Evolutionary conservation across 108 stramenopile species (phyloP).

Genomic region (Epithemia pelagica): DNA sequence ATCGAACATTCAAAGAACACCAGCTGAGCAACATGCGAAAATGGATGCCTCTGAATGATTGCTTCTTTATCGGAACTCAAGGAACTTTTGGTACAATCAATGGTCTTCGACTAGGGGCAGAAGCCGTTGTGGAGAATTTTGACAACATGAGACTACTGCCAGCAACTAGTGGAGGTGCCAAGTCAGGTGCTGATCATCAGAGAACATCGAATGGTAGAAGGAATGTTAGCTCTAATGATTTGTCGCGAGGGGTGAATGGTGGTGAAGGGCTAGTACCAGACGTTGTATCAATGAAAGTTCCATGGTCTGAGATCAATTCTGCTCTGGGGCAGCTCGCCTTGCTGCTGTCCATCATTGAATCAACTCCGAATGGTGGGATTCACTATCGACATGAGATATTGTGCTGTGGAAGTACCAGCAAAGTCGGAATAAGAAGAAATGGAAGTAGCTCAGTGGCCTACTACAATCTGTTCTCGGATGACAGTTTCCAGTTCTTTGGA

Average conservation of each 20-base stretch:
- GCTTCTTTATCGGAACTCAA: slow-evolving; percentile 71
- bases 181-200: slow-evolving; percentile 7
- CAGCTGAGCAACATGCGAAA: slow-evolving; percentile 3
- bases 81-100: slow-evolving; percentile 84
- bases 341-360: slow-evolving; percentile 51
- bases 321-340: slow-evolving; percentile 68
- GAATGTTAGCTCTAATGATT: neutral
- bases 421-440: slow-evolving; percentile 48
- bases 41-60: slow-evolving; percentile 72
- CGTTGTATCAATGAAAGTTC: slow-evolving; percentile 24
- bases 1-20: neutral
- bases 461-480: slow-evolving; percentile 38
- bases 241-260: neutral
- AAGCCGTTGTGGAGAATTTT: slow-evolving; percentile 13
- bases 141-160: slow-evolving; percentile 2
- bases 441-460: slow-evolving; percentile 3
- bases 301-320: slow-evolving; percentile 81
- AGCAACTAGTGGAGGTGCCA: neutral
- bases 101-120: slow-evolving; percentile 59
- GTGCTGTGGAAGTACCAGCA: slow-evolving; percentile 64
- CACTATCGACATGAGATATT: slow-evolving; percentile 46
- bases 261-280: neutral
- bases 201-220: slow-evolving; percentile 8
- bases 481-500: slow-evolving; percentile 42
- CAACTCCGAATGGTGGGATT: slow-evolving; percentile 38